Evolutionary conservation across 768 basidiomycete genomes (phyloP), one percentile per base, ranked within the genome.

Genomic region (Lactarius trivialis): DNA sequence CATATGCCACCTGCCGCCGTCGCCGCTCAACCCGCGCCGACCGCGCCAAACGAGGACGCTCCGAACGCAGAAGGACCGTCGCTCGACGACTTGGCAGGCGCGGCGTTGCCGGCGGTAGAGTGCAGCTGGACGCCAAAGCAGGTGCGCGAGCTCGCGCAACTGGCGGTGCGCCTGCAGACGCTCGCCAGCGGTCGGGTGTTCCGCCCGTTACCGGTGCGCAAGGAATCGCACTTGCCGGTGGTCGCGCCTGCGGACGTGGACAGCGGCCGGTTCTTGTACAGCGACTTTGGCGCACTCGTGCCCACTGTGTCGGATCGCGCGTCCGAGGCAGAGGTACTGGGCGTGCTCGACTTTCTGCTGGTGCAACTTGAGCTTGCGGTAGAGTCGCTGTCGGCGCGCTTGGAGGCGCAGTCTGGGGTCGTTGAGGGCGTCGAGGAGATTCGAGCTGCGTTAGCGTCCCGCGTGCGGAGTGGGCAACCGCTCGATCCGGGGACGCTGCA

Each of bases 121-220:
- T 39, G 12, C 7, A 45, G 34, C 65, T 86, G 87, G 76, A 84
- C 79, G 63, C 79, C 89, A n/a, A 81, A 81, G 15, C 88, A 92
- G 71, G 85, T 93, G 70, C 81, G 81, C 55, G 82, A 88, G 62
- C 74, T 98, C 51, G 89, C 85, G 0, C 68, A 83, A 65, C 71
- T 95, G 12, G 87, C 89, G 69, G 75, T 95, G 26, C 83, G 93
- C 4, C 77, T 94, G 33, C 93, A 98, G 74, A 83, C 88, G 3
- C 78, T 93, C 30, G 80, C 86, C 3, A 81, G 84, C 4, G 77
- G 75, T 0, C 57, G 56, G 24, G 64, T 66, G 54, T 67, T 65
- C 66, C 66, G 64, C 32, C 56, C 64, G 11, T 19, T 61, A 14
- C 60, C 60, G 14, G 50, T 60, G 24, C 66, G 66, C 50, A 67